These are phyloP conservation scores for Leccinum subgranulosum DNA, from an alignment of 768 basidiomycete species.

Conservation along the genomic window DNA sequence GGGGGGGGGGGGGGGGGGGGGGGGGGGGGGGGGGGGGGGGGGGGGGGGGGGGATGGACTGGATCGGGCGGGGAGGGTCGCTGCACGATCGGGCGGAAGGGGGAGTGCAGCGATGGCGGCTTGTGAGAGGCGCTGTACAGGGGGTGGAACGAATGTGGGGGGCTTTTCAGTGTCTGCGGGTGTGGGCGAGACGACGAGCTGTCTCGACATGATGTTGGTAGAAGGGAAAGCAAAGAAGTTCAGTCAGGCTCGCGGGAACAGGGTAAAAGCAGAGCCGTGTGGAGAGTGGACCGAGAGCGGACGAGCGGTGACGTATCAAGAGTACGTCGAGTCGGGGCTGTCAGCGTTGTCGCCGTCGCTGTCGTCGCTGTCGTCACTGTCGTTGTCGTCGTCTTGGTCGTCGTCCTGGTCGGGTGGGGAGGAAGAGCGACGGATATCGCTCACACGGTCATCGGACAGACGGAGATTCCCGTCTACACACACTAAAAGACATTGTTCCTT, in stretches of 20 bases:
- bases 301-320: not conserved
- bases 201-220: constrained; percentile 10
- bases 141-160: constrained; percentile 24
- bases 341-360: not conserved
- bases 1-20: not conserved
- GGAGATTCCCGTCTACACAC: constrained; percentile 2
- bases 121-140: constrained; percentile 28
- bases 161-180: constrained; percentile 22
- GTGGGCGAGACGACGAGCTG: constrained; percentile 11
- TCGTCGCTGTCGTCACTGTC: not conserved
- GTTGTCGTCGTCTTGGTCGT: not conserved
- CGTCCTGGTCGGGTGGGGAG: not conserved
- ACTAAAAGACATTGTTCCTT: constrained; percentile 1
- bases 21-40: no score
- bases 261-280: not conserved
- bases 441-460: constrained; percentile 17
- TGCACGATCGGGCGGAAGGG: constrained; percentile 2
- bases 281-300: not conserved
- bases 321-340: not conserved
- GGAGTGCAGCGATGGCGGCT: constrained; percentile 9
- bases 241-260: constrained; percentile 4
- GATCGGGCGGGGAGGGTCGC: not conserved
- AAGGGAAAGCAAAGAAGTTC: not conserved
- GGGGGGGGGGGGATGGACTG: constrained; percentile 4
- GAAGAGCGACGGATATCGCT: not conserved